These are phyloP conservation scores for Pythium oligandrum DNA, from an alignment of 352 stramenopile genomes.

Conservation along the genomic window DNA sequence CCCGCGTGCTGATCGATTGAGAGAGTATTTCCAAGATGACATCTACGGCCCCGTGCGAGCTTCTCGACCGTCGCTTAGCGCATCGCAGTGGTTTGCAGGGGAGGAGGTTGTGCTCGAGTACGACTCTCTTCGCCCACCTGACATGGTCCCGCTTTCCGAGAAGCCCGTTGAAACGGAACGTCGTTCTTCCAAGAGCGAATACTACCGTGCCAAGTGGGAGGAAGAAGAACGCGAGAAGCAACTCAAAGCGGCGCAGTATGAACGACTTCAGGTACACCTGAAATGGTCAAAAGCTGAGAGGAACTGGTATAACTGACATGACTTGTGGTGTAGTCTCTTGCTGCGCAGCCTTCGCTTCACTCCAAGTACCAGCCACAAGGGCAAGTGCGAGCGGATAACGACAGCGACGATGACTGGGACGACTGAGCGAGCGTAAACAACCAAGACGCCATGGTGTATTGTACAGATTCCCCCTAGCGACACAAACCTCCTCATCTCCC, in stretches of 20 bases:
- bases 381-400: conserved; percentile 13
- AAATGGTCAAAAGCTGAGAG: no score
- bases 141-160: conserved; percentile 61
- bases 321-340: conserved; percentile 32
- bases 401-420: conserved; percentile 83
- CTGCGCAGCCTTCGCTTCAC: conserved; percentile 69
- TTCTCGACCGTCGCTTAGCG: conserved; percentile 24
- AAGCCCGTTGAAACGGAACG: conserved; percentile 31
- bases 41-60: conserved; percentile 44
- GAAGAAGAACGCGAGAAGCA: conserved; percentile 63
- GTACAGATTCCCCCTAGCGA: no score
- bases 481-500: no score
- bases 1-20: conserved; percentile 57
- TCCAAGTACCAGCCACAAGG: conserved; percentile 24
- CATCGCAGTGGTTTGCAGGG: conserved; percentile 53
- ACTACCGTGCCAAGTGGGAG: conserved; percentile 57
- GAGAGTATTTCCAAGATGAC: conserved; percentile 80
- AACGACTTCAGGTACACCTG: conserved; percentile 57
- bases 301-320: no score
- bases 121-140: conserved; percentile 52
- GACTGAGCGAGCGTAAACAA: conserved; percentile 24
- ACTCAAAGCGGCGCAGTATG: conserved; percentile 56
- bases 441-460: no score
- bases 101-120: conserved; percentile 28
- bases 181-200: conserved; percentile 46